Conservation (phyloP, 1,139 yeast genomes). For the Chernovozyma sophiae-reginae region DNA sequence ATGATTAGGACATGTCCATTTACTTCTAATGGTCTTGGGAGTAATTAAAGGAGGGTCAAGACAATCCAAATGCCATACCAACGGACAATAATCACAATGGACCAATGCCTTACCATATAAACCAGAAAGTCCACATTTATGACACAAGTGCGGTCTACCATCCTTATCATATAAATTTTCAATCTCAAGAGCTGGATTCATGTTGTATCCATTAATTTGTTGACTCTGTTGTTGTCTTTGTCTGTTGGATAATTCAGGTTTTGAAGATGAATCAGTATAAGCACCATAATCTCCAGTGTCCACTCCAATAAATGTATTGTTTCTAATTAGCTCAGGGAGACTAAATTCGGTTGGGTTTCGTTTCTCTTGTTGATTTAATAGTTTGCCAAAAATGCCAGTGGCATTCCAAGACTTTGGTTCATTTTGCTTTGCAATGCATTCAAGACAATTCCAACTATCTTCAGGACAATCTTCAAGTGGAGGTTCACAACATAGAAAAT, state of each 20-base stretch:
- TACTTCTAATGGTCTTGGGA: slow-evolving; percentile 72
- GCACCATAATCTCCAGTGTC: slow-evolving; percentile 65
- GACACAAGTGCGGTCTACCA: slow-evolving; percentile 66
- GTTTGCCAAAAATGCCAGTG: slow-evolving; percentile 58
- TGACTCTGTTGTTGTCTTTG: slow-evolving; percentile 32
- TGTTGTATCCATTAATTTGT: slow-evolving; percentile 35
- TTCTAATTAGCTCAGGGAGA: slow-evolving; percentile 66
- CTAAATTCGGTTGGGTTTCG: slow-evolving; percentile 71
- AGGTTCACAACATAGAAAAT: slow-evolving; percentile 86
- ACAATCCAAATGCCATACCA: slow-evolving; percentile 94
- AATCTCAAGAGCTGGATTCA: slow-evolving; percentile 55
- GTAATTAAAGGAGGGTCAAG: slow-evolving; percentile 69
- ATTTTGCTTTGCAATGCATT: slow-evolving; percentile 46
- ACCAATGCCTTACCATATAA: slow-evolving; percentile 49
- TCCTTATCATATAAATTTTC: slow-evolving; percentile 60
- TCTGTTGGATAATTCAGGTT: slow-evolving; percentile 43
- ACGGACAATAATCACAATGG: slow-evolving; percentile 80
- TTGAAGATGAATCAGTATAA: slow-evolving; percentile 58
- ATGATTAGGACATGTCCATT: slow-evolving; percentile 96
- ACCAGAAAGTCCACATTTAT: slow-evolving; percentile 72
- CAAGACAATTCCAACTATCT: slow-evolving; percentile 86
- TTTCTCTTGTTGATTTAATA: slow-evolving; percentile 53
- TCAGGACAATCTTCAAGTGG: slow-evolving; percentile 82
- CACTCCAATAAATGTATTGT: slow-evolving; percentile 68
- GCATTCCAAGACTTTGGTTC: slow-evolving; percentile 29